Evolutionary conservation across 305 asterid genomes (phyloP), one percentile per base, ranked within the genome.

Genomic region (Stenogyne calaminthoides): DNA sequence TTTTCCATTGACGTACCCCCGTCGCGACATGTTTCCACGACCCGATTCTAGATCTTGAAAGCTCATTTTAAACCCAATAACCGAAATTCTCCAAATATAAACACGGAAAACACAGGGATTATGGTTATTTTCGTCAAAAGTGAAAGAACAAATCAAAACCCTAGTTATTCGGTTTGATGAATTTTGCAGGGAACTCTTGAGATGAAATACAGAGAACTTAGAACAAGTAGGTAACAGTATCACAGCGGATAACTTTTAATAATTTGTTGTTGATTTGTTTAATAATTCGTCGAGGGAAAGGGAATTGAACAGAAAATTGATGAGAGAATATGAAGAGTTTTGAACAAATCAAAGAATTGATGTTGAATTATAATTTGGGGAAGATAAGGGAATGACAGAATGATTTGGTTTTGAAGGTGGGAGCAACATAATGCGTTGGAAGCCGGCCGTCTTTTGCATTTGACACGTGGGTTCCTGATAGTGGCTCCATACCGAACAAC

Each of bases 31-130:
- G 55, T 67, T 67, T 5, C 82, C 78, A 36, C 91, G 81, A 39
- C 96, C 97, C 83, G 97, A 76, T 87, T 85, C 97, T 22, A 91
- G 87, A 87, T 89, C 97, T 69, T 89, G 97, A 79, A 91, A 91
- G 74, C 97, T 91, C 91, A 88, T 85, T 62, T 56, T 76, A 73
- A 42, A 27, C 5, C 32, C 2, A 27, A 27, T 32, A 63, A 64
- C 66, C 51, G 22, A 55, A 62, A 68, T 60, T 74, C 64, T 46
- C 49, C 6, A 36, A n/a, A 71, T 64, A 55, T 9, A 71, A 63
- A 54, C 69, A 32, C 61, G 47, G 52, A 32, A 0, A 37, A 57
- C 16, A 66, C 2, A 69, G 59, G 34, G 36, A 63, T 64, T 49
- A 54, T 25, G 34, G 72, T 63, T 6, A 4, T 6, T 51, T 37